A percentile compares a stretch with the other conserved stretches of the same genome.
Evolutionary conservation across 345 rosid species (phyloP).

Genomic region (Aquilaria malaccensis): DNA sequence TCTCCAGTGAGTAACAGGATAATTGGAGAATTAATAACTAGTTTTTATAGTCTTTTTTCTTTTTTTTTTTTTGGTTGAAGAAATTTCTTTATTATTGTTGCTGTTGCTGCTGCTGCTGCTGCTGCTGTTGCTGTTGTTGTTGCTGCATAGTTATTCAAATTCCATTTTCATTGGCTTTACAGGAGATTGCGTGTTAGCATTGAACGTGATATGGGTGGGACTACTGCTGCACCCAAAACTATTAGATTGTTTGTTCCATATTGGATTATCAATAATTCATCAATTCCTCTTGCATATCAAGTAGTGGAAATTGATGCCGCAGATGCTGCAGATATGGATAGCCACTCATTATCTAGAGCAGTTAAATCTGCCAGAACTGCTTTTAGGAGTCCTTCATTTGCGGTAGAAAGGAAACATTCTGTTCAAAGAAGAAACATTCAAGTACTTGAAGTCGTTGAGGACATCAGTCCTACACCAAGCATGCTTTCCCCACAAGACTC

Average conservation of each 20-base stretch:
- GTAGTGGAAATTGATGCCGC: slow-evolving; percentile 80
- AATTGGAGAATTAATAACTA: neutral
- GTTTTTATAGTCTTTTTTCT: neutral
- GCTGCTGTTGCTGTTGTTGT: too few relatives aligned
- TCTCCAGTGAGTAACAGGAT: neutral
- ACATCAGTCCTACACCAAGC: slow-evolving; percentile 79
- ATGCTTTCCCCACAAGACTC: slow-evolving; percentile 97
- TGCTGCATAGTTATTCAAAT: neutral
- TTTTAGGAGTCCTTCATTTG: slow-evolving; percentile 43
- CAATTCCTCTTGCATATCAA: slow-evolving; percentile 68
- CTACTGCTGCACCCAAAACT: slow-evolving; percentile 76
- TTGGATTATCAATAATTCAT: slow-evolving; percentile 87
- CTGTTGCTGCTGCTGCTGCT: neutral
- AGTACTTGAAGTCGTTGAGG: slow-evolving; percentile 81
- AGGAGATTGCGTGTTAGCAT: slow-evolving; percentile 93
- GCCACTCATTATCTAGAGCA: slow-evolving; percentile 54
- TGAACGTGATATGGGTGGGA: slow-evolving; percentile 92
- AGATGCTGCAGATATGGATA: slow-evolving; percentile 58
- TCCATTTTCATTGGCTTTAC: slow-evolving; percentile 19
- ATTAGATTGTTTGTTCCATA: slow-evolving; percentile 89
- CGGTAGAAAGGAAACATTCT: slow-evolving; percentile 48
- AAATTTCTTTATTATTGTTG: neutral
- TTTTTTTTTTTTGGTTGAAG: neutral
- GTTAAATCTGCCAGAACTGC: slow-evolving; percentile 58
- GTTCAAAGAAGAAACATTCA: slow-evolving; percentile 51